Evolutionary conservation across 1,284 basidiomycete genomes (phyloP), one percentile per base, ranked within the genome.

Genomic region (Anthracocystis panici-leucophaei): DNA sequence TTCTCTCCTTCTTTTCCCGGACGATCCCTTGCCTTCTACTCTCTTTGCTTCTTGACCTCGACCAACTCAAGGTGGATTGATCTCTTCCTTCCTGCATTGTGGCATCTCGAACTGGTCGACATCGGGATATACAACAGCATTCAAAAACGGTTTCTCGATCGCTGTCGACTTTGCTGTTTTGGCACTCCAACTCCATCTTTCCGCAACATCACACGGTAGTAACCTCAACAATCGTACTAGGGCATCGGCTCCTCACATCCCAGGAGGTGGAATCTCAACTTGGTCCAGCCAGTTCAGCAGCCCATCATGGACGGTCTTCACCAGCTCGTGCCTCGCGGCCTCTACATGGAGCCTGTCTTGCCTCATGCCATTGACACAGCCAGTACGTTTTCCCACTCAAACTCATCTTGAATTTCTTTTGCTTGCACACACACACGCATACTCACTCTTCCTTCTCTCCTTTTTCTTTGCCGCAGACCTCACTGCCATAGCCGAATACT

Each of bases 401-500:
- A 3, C 12, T n/a, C 42, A 27, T 18, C 45, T n/a, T 12, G 51
- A 41, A 20, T 18, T 38, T n/a, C n/a, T n/a, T n/a, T n/a, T n/a
- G n/a, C 14, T 16, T 38, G 11, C 12, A 10, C 12, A 8, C 11
- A 23, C 46, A 9, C 27, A 23, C 5, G 40, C 48, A n/a, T 33
- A 51, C 46, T 54, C 4, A 27, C 40, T n/a, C 38, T 57, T 31
- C 29, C 12, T 27, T 38, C 31, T 54, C 38, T 38, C 31, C 7
- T 18, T 51, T n/a, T 7, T 38, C 18, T 57, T 48, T 27, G 12
- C 23, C 44, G 42, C 61, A 76, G 74, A 78, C 53, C 55, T 78
- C 45, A 78, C 78, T 10, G 82, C 74, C 5, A 81, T 88, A 10
- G 84, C 82, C 9, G 63, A 77, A 14, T 87, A 86, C 79, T 88